Conservation (phyloP, 495 filamentous ascomycete species). For the Clavariopsis aquatica region DNA sequence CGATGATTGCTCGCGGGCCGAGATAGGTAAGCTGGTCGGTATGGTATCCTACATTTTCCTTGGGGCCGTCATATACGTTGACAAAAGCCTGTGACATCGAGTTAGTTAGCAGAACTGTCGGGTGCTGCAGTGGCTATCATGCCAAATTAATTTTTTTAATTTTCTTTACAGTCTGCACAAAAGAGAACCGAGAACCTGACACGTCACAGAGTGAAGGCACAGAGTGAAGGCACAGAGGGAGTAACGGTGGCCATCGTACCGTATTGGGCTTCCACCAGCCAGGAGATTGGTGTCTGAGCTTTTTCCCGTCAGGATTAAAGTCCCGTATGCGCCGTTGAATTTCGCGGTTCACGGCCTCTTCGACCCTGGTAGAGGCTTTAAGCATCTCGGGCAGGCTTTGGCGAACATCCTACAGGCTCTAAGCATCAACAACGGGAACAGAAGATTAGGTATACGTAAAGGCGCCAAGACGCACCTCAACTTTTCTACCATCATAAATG, state of each 20-base stretch:
- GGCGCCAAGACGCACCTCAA: conserved; percentile 52
- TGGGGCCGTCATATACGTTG: conserved; percentile 82
- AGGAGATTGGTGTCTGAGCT: conserved; percentile 75
- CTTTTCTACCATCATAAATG: conserved; percentile 73
- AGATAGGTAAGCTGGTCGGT: conserved; percentile 91
- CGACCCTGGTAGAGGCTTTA: conserved; percentile 64
- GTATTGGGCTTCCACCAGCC: conserved; percentile 79
- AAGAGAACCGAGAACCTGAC: no score
- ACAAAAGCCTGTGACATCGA: conserved; percentile 80
- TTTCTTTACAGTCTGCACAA: no score
- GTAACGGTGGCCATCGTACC: no score
- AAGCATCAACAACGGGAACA: no score
- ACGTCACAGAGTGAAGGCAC: no score
- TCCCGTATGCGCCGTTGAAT: conserved; percentile 65
- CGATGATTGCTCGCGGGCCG: conserved; percentile 83
- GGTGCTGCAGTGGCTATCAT: no score
- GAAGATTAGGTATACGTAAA: background rate
- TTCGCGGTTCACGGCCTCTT: conserved; percentile 71
- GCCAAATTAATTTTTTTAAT: no score
- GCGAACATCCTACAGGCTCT: conserved; percentile 64
- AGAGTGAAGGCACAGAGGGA: no score
- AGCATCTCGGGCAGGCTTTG: conserved; percentile 70
- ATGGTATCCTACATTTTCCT: conserved; percentile 86
- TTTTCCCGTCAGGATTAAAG: conserved; percentile 64
- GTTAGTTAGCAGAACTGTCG: no score